phyloP scores from a whole-genome alignment of 257 asterid genomes.

The Echium plantagineum region DNA sequence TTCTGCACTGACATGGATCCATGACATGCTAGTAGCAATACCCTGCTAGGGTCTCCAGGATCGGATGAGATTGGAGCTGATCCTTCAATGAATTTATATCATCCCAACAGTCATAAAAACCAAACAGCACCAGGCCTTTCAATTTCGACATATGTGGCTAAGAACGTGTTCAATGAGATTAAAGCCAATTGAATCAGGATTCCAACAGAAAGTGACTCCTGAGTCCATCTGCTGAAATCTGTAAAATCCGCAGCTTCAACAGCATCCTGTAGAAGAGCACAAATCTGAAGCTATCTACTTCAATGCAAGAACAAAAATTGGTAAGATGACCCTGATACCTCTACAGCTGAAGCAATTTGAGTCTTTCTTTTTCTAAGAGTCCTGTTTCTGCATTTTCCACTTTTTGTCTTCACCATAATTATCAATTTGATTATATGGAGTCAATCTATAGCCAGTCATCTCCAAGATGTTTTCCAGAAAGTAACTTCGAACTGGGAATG shows the following conservation, averaged over 20 bases:
- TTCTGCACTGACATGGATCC: slow-evolving; percentile 96
- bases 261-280: slow-evolving; percentile 57
- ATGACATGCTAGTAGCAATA: slow-evolving; percentile 90
- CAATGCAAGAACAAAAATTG: neutral
- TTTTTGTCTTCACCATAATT: slow-evolving; percentile 90
- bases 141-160: slow-evolving; percentile 65
- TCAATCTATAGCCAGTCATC: slow-evolving; percentile 62
- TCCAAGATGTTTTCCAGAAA: slow-evolving; percentile 80
- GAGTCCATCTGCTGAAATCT: slow-evolving; percentile 39
- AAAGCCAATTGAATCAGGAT: slow-evolving; percentile 95
- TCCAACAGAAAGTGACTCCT: slow-evolving; percentile 80
- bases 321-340: slow-evolving; percentile 35
- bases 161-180: slow-evolving; percentile 85
- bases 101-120: slow-evolving; percentile 98
- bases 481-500: slow-evolving; percentile 69
- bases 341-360: slow-evolving; percentile 86
- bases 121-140: slow-evolving; percentile 83
- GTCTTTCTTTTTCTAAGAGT: slow-evolving; percentile 62
- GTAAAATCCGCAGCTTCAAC: slow-evolving; percentile 58
- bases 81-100: slow-evolving; percentile 89
- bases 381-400: slow-evolving; percentile 96
- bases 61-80: slow-evolving; percentile 81
- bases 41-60: slow-evolving; percentile 79
- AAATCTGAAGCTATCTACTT: slow-evolving; percentile 4
- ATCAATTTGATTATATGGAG: slow-evolving; percentile 73